Conservation (phyloP, 2,329 filamentous ascomycete species). For the Rhinocladiella mackenziei region DNA sequence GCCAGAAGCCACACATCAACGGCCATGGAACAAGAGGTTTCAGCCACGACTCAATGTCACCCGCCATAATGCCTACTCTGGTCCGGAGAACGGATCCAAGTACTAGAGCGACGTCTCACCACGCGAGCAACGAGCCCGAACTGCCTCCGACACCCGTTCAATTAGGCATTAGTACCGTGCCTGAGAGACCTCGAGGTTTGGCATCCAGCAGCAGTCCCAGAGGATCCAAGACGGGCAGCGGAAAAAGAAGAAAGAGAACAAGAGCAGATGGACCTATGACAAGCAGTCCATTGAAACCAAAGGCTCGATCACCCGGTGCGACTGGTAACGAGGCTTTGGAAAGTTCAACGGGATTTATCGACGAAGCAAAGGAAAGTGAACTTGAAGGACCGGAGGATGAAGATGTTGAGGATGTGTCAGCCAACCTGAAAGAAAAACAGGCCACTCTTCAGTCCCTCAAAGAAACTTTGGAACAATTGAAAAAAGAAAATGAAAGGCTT, state of each 20-base stretch:
- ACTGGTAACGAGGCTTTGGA: conserved; percentile 3
- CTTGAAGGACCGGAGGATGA: conserved; percentile 8
- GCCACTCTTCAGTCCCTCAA: conserved; percentile 8
- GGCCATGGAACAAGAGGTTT: background rate
- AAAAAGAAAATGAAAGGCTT: conserved; percentile 9
- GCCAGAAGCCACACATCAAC: background rate
- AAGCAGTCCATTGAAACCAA: conserved; percentile 30
- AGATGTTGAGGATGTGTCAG: conserved; percentile 9
- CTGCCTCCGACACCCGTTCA: conserved; percentile 29
- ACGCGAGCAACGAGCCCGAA: conserved; percentile 22
- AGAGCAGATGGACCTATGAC: conserved; percentile 9
- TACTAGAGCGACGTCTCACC: background rate
- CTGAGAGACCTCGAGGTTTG: conserved; percentile 27
- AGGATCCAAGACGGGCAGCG: conserved; percentile 20
- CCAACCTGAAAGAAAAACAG: conserved; percentile 9
- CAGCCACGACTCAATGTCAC: conserved; percentile 5
- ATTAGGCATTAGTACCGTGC: conserved; percentile 21
- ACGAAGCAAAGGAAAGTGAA: conserved; percentile 17
- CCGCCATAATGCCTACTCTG: conserved; percentile 20
- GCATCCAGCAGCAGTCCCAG: conserved; percentile 27
- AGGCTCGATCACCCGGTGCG: conserved; percentile 2
- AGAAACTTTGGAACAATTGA: conserved; percentile 9
- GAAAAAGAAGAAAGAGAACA: conserved; percentile 17
- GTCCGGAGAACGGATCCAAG: conserved; percentile 15
- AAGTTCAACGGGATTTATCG: conserved; percentile 4